Conservation (phyloP, 805 yeast genomes). For the Brettanomyces custersianus region DNA sequence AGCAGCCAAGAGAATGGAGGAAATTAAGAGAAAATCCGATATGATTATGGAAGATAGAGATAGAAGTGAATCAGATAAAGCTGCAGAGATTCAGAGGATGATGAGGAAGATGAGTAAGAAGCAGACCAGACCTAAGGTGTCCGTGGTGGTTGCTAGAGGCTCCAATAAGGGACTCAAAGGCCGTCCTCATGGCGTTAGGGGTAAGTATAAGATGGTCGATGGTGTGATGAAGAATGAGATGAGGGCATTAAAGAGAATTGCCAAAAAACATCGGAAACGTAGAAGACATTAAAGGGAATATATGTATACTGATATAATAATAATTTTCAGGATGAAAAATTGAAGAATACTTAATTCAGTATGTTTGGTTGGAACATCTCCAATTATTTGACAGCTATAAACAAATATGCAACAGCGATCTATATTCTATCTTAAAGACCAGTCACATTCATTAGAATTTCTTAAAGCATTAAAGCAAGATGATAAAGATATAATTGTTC, state of each 20-base stretch:
- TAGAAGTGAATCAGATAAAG: constrained; percentile 88
- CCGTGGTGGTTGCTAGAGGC: constrained; percentile 84
- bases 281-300: constrained; percentile 14
- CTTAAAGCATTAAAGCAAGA: constrained; percentile 12
- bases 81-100: constrained; percentile 82
- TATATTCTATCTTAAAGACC: constrained; percentile 13
- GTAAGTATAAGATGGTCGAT: constrained; percentile 98
- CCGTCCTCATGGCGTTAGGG: constrained; percentile 94
- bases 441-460: constrained; percentile 6
- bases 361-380: no score
- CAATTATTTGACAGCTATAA: not conserved
- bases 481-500: constrained; percentile 8
- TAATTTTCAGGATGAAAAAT: not conserved
- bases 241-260: constrained; percentile 83
- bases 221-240: constrained; percentile 97
- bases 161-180: constrained; percentile 80
- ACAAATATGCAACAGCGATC: constrained; percentile 9
- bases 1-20: constrained; percentile 78
- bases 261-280: constrained; percentile 68
- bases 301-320: not conserved
- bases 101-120: constrained; percentile 75
- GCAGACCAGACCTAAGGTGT: constrained; percentile 68
- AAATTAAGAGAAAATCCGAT: constrained; percentile 87
- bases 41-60: constrained; percentile 78
- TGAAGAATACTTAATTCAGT: no score